A percentile compares a stretch with the other conserved stretches of the same genome.
Evolutionary conservation across 345 rosid species (phyloP).

Genomic region (Euphorbia lathyris): DNA sequence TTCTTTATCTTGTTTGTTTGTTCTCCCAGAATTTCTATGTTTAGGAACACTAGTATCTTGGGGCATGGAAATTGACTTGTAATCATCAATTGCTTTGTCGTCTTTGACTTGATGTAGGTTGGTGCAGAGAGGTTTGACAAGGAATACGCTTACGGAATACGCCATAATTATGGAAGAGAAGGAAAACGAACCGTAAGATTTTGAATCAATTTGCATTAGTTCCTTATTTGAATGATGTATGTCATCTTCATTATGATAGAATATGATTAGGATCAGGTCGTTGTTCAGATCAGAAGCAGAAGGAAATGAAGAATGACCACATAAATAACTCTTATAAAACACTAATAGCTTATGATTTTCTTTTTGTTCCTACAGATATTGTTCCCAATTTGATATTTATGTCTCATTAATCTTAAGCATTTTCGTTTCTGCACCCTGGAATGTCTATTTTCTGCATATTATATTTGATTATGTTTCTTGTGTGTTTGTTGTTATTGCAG

Average conservation of each 20-base stretch:
- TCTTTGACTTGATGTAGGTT: slow-evolving; percentile 39
- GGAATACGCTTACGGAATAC: slow-evolving; percentile 83
- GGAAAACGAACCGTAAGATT: slow-evolving; percentile 85
- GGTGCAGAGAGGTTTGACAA: slow-evolving; percentile 89
- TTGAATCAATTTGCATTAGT: slow-evolving; percentile 7
- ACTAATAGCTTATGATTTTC: background rate
- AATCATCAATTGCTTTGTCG: background rate
- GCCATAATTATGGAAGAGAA: slow-evolving; percentile 90
- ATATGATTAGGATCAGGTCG: background rate
- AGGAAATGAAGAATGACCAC: background rate
- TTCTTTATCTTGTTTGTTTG: background rate
- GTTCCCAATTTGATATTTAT: background rate
- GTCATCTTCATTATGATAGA: slow-evolving; percentile 1
- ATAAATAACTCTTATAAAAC: background rate
- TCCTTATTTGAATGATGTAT: background rate
- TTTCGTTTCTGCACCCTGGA: background rate
- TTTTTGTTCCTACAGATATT: background rate
- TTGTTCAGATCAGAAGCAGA: background rate
- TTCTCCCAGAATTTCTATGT: background rate
- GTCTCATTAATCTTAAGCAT: background rate
- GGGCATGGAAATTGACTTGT: background rate
- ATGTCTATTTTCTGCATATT: background rate
- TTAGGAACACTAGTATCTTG: background rate
- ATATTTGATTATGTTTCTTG: background rate
- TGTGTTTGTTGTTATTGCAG: slow-evolving; percentile 36